A percentile compares a stretch with the other conserved stretches of the same genome.
Conservation (phyloP, 106 monocot species). For the Dactylorhiza incarnata region DNA sequence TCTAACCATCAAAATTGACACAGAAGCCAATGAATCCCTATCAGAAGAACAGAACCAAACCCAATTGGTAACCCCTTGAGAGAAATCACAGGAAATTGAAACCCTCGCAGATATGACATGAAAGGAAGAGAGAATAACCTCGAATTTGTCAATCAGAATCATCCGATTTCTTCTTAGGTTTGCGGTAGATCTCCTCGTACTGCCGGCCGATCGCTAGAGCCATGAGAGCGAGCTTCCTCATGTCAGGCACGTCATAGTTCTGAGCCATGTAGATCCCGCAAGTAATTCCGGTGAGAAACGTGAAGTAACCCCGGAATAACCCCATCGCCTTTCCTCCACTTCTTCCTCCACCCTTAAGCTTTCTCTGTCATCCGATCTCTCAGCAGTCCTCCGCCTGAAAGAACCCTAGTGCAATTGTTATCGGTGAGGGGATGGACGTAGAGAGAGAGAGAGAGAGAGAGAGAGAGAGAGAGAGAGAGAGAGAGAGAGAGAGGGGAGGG, state of each 20-base stretch:
- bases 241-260: constrained; percentile 8
- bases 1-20: background rate
- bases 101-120: background rate
- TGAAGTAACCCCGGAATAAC: background rate
- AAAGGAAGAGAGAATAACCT: background rate
- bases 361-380: background rate
- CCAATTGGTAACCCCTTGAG: background rate
- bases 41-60: background rate
- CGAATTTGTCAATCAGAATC: background rate
- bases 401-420: background rate
- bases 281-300: constrained; percentile 5
- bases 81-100: background rate
- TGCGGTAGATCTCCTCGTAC: constrained; percentile 9
- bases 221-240: constrained; percentile 1
- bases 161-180: constrained; percentile 2
- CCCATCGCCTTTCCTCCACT: background rate
- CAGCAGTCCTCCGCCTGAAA: background rate
- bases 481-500: no score
- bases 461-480: no score
- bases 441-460: no score
- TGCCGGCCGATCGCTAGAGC: background rate
- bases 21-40: background rate
- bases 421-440: no score
- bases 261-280: constrained; percentile 7
- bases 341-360: background rate